Evolutionary conservation across 345 rosid species (phyloP), one percentile per base, ranked within the genome.

Genomic region (Jatropha curcas): DNA sequence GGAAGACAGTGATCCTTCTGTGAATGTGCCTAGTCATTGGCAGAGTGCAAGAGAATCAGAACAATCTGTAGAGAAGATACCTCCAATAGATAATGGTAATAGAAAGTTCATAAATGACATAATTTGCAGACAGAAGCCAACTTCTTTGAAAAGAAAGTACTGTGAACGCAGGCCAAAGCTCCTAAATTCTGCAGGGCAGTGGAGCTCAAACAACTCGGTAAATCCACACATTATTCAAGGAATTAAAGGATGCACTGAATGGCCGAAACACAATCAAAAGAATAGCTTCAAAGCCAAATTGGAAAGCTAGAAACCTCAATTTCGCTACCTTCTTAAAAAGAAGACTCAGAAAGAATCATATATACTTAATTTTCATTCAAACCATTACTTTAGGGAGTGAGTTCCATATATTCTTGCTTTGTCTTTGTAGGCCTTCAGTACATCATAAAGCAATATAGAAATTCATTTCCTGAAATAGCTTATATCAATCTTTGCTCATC

Each of bases 211-310:
- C 2, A 43, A 68, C 60, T 31, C 0, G 24, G 46, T 16, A 46
- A 77, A 84, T 72, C 80, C 82, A 43, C 80, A 65, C 19, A 45
- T 68, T 31, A 58, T 60, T 28, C 70, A 37, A 45, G 85, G 78
- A 59, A 73, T 72, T 68, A 82, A 77, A 72, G 76, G 70, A 45
- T 4, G 19, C 52, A 41, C 46, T 28, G 72, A 70, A 72, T 70
- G 73, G 80, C 68, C 84, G 11, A 37, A 70, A 35, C 60, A 68
- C 35, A 52, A 37, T 25, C 51, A 30, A 31, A 76, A 78, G 72
- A 76, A 25, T 5, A 27, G n/a, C 13, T 27, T 55, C 59, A 67
- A 78, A 70, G 60, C 82, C 22, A 46, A 51, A 53, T 62, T 68
- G 19, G 55, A 62, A 57, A 70, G 60, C 71, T 60, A 78, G 67